Base-by-base conservation (phyloP, 129 eudicot genomes). In the Erigeron canadensis region DNA sequence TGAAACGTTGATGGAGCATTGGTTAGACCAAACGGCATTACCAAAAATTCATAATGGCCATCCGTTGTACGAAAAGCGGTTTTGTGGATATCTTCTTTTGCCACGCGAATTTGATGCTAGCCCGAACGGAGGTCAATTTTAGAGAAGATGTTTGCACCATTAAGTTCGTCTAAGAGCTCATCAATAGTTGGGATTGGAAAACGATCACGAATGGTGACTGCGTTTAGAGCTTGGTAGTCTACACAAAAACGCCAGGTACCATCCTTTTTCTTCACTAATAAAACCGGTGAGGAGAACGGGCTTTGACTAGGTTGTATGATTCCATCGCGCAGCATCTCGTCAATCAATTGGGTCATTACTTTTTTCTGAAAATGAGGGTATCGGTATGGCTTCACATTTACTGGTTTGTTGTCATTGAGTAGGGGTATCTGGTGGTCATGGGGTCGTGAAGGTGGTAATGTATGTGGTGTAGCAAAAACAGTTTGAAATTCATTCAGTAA, bases 341-440 rank as follows among this genome's bases (percentile, higher is more conserved):
- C 51, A 45, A 45, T 45, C 12, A 45, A 45, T 45, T 45, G 51
- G 12, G 51, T 45, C 51, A 45, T 45, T 45, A 45, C 51, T 45
- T 45, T 45, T 45, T 45, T 45, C 13, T 45, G 51, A 45, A 45
- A 45, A 45, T 45, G 51, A 45, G 51, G 51, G 51, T 45, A 45
- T 45, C 51, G 51, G 51, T 45, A 45, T 45, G 51, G 51, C n/a
- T n/a, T n/a, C n/a, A n/a, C n/a, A n/a, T n/a, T n/a, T n/a, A n/a
- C n/a, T n/a, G n/a, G n/a, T n/a, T 45, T 45, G 51, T 40, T 5
- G 7, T 9, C 8, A 17, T 10, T 8, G 7, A 21, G 40, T 9
- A 43, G 38, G 38, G 50, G 70, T 11, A 65, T 65, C 13, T 10
- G 53, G 42, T 42, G 39, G 39, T 65, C 50, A 10, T 65, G 70